A percentile compares a stretch with the other conserved stretches of the same genome.
Conservation (phyloP, 2,329 filamentous ascomycete species). For the Alternaria postmessia region DNA sequence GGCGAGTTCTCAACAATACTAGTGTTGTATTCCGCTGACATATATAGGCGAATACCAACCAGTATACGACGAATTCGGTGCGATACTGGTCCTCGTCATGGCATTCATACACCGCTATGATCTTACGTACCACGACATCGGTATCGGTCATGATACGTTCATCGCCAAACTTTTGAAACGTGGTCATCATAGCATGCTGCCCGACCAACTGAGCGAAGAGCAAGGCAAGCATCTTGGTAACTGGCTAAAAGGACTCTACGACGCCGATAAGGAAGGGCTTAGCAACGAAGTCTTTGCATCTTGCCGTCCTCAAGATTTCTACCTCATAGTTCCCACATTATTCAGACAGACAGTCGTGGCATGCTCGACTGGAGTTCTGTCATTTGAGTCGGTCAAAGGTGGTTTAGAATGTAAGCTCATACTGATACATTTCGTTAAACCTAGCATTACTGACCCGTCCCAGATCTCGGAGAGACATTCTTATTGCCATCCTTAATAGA, state of each 20-base stretch:
- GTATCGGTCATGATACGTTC: conserved; percentile 70
- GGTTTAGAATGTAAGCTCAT: conserved; percentile 74
- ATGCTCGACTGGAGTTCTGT: conserved; percentile 69
- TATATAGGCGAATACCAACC: conserved; percentile 76
- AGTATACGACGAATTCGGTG: conserved; percentile 85
- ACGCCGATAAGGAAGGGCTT: conserved; percentile 71
- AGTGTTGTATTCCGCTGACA: conserved; percentile 20
- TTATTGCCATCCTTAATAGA: conserved; percentile 79
- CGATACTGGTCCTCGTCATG: conserved; percentile 75
- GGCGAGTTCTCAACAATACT: conserved; percentile 42
- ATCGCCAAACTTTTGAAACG: conserved; percentile 71
- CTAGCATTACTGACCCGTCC: conserved; percentile 4
- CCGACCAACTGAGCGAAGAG: conserved; percentile 71
- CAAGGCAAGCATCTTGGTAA: conserved; percentile 70
- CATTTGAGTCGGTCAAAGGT: conserved; percentile 74
- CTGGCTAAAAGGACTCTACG: conserved; percentile 82
- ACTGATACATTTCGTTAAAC: neutral
- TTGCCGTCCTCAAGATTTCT: conserved; percentile 84
- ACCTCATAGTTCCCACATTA: conserved; percentile 76
- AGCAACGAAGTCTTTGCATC: conserved; percentile 83
- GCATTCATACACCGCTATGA: conserved; percentile 80
- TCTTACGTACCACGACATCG: conserved; percentile 70
- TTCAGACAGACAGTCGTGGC: conserved; percentile 79
- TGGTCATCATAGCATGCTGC: conserved; percentile 64
- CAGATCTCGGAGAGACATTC: conserved; percentile 80